These are phyloP conservation scores for Abrus precatorius DNA, from an alignment of 306 rosid genomes.

Conservation along the genomic window DNA sequence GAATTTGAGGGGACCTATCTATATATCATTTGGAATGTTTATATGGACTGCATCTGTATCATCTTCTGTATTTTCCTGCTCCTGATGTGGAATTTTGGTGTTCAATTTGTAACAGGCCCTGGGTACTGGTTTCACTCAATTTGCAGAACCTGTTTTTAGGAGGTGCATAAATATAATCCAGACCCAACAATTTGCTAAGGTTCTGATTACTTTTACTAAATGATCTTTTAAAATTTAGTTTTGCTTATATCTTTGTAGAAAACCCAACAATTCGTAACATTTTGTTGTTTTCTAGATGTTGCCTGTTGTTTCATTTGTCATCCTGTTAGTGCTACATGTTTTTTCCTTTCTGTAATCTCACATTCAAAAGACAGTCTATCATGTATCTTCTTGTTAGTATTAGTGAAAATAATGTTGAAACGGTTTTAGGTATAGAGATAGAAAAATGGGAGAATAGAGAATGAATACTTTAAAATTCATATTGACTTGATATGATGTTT, in stretches of 20 bases:
- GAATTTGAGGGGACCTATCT: slow-evolving; percentile 4
- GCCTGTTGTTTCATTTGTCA: slow-evolving; percentile 28
- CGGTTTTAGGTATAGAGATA: not conserved
- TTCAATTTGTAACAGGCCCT: slow-evolving; percentile 74
- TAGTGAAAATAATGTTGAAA: not conserved
- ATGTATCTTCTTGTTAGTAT: slow-evolving; percentile 5
- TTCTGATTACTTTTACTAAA: slow-evolving; percentile 47
- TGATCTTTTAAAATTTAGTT: slow-evolving; percentile 13
- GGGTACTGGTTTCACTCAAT: slow-evolving; percentile 92
- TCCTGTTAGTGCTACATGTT: slow-evolving; percentile 31
- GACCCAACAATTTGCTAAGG: slow-evolving; percentile 94
- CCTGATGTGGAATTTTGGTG: slow-evolving; percentile 26
- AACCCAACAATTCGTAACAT: not conserved
- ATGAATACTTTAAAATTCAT: not conserved
- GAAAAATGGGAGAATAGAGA: not conserved
- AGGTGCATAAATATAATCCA: slow-evolving; percentile 96
- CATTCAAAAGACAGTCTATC: slow-evolving; percentile 15
- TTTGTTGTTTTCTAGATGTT: not conserved
- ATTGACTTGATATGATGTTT: not conserved
- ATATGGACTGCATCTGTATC: slow-evolving; percentile 29
- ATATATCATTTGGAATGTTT: slow-evolving; percentile 40
- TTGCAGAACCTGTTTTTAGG: slow-evolving; percentile 94
- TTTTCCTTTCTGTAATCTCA: slow-evolving; percentile 8
- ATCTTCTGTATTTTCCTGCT: slow-evolving; percentile 41
- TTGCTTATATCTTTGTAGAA: slow-evolving; percentile 4